Evolutionary conservation across 768 basidiomycete species (phyloP), one percentile per base, ranked within the genome.

Genomic region (Tricholomella constricta): DNA sequence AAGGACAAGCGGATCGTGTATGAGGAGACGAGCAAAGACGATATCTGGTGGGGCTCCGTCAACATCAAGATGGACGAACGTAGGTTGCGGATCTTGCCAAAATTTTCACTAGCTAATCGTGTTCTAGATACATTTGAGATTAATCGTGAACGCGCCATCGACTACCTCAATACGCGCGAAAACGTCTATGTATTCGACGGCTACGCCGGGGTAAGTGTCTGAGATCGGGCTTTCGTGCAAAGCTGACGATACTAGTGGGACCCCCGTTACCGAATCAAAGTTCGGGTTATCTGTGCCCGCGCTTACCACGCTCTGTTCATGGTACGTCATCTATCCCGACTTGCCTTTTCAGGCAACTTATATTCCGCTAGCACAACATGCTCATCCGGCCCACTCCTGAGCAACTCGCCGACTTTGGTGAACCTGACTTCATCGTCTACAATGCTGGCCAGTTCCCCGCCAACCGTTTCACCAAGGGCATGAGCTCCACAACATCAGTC

Each of bases 1-100:
- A 99, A 98, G 71, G 97, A 99, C 84, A 99, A 98, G 83, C 94
- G 97, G 57, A 98, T 99, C 66, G 97, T 99, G 65, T 98, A 80
- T 69, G 97, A 99, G 72, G 95, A 98, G 62, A 89, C 91, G 47
- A 88, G 85, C 74, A 97, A 94, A 74, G 94, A 98, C 67, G 85
- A 98, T 57, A 89, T 99, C 70, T 99, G 97, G 95, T 98, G 97
- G 97, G 96, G 97, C 35, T 88, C 92, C 26, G 94, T 98, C 63
- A 99, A 99, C 78, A 98, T 98, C 76, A 96, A 97, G 80, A 90
- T 96, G 88, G 94, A 97, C 67, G 91, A 93, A 68, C 91, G 90
- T 90, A 66, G 57, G 89, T 79, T 43, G 17, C 58, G 20, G 19
- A 46, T 34, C 49, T 43, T 10, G 23, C n/a, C 12, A 23, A 36